Conservation (phyloP, 441 rosid species). For the Syzygium syzygioides region DNA sequence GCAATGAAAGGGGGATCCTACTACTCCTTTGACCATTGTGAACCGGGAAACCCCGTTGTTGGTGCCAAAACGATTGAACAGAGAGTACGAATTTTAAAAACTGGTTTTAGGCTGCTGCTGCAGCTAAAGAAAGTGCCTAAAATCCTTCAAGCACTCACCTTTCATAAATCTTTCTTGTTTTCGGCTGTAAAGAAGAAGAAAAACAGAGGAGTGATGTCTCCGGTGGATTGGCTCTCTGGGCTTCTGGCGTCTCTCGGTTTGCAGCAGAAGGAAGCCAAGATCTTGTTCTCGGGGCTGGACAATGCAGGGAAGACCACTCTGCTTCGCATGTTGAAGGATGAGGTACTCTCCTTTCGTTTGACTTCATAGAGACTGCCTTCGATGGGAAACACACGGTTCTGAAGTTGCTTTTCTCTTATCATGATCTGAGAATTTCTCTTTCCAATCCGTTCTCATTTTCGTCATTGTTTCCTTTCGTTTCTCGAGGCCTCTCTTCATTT, state of each 20-base stretch:
- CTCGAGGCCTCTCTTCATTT: neutral
- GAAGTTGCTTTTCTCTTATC: neutral
- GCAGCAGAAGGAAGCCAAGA: neutral
- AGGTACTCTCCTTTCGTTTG: neutral
- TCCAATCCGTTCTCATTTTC: neutral
- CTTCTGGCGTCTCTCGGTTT: neutral
- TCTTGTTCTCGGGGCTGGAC: neutral
- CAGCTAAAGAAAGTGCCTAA: too few species aligned
- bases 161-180: too few species aligned
- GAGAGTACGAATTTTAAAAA: too few species aligned
- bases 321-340: slow-evolving; percentile 2
- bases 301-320: slow-evolving; percentile 10
- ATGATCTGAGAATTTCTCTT: accelerated
- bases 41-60: too few species aligned
- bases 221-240: neutral
- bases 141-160: too few species aligned
- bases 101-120: too few species aligned
- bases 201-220: neutral
- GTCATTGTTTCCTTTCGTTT: accelerated
- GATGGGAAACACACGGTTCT: neutral
- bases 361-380: too few species aligned
- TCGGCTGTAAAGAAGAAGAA: too few species aligned
- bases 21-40: too few species aligned
- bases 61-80: too few species aligned
- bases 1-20: too few species aligned